Conservation (phyloP, 177 flowering plant genomes). For the Vitis hybrid region DNA sequence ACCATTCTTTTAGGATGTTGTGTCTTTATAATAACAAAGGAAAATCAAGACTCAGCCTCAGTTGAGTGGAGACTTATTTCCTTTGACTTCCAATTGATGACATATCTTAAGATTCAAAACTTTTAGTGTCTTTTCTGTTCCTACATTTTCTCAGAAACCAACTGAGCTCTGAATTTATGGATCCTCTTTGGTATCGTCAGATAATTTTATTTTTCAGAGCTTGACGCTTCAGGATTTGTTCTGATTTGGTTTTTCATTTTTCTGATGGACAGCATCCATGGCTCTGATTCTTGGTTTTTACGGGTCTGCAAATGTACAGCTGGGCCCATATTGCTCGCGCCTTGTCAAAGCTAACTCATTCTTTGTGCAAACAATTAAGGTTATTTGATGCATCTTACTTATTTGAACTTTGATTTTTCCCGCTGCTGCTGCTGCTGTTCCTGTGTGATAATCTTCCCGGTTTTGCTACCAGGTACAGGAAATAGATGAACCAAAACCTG, state of each 20-base stretch:
- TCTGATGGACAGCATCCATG: slow-evolving; percentile 57
- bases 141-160: neutral
- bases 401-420: neutral
- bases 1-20: neutral
- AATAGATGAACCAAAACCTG: slow-evolving; percentile 29
- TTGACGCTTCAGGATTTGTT: neutral
- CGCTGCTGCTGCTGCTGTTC: neutral
- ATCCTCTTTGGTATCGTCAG: neutral
- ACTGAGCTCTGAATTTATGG: no score
- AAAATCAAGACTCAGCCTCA: neutral
- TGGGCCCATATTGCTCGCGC: slow-evolving; percentile 73
- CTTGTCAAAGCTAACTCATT: slow-evolving; percentile 47
- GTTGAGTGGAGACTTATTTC: no score
- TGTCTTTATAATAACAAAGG: no score
- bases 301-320: slow-evolving; percentile 40
- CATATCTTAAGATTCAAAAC: neutral
- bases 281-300: slow-evolving; percentile 66
- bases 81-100: no score
- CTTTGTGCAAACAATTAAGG: slow-evolving; percentile 69
- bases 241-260: slow-evolving; percentile 9
- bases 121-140: neutral
- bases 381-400: slow-evolving; percentile 9
- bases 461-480: slow-evolving; percentile 39
- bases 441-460: slow-evolving; percentile 10
- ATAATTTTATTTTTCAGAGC: neutral